phyloP scores from a whole-genome alignment of 768 basidiomycete genomes.

The Lactifluus pinguis region DNA sequence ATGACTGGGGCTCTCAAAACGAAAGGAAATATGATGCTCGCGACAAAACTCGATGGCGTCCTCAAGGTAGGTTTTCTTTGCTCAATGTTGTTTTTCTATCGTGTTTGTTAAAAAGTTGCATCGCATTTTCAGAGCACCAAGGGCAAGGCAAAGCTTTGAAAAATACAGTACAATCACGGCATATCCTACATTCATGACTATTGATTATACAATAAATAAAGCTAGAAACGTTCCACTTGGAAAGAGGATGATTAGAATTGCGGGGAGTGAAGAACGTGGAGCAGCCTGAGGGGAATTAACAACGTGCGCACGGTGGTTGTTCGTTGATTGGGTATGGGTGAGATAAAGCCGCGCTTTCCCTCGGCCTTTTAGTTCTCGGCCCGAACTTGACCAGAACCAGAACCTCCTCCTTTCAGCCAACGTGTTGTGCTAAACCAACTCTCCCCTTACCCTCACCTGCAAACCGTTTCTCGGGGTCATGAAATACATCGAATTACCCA shows the following conservation, averaged over 20 bases:
- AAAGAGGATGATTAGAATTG: not conserved
- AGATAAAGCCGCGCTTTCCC: not conserved
- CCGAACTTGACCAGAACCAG: not conserved
- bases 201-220: not conserved
- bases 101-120: not conserved
- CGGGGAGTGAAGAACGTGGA: not conserved
- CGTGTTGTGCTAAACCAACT: not conserved
- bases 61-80: conserved; percentile 53
- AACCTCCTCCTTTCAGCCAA: not conserved
- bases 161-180: not conserved
- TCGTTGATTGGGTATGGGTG: not conserved
- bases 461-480: conserved; percentile 31
- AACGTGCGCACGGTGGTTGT: too few species aligned
- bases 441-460: not conserved
- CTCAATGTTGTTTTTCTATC: too few species aligned
- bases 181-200: not conserved
- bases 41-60: conserved; percentile 79
- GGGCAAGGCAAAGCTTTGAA: conserved; percentile 17
- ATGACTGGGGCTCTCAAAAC: conserved; percentile 94
- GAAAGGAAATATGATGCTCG: conserved; percentile 88
- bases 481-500: conserved; percentile 88
- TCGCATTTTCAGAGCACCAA: conserved; percentile 7
- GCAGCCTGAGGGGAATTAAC: not conserved
- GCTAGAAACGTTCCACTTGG: not conserved
- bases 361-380: not conserved